These are phyloP conservation scores for Mediolabrus comicus DNA, from an alignment of 108 stramenopile genomes.

Conservation along the genomic window DNA sequence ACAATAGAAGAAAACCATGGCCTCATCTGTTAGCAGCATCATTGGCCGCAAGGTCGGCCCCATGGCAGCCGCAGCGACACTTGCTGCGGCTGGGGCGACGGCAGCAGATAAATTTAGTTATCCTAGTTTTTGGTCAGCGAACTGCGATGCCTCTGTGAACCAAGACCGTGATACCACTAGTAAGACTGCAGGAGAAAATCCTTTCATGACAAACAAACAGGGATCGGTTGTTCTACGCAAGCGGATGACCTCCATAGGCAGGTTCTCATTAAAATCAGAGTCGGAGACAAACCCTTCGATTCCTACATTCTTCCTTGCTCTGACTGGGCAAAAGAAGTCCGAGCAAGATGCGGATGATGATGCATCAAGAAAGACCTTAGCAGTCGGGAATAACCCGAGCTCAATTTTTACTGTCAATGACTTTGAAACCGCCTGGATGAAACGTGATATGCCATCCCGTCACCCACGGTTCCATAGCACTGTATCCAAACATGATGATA, in stretches of 20 bases:
- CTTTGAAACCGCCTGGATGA: constrained; percentile 55
- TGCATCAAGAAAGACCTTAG: background rate
- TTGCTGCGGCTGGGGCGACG: background rate
- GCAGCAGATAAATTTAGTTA: background rate
- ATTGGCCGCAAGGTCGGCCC: constrained; percentile 17
- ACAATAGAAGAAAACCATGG: too few relatives aligned
- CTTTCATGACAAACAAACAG: background rate
- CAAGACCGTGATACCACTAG: background rate
- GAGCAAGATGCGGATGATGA: background rate
- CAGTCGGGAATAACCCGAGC: background rate
- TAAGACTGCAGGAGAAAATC: background rate
- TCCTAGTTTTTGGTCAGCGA: background rate
- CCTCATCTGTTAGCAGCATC: constrained; percentile 9
- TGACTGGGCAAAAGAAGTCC: constrained; percentile 47
- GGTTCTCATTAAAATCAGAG: constrained; percentile 73
- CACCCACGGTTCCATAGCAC: constrained; percentile 68
- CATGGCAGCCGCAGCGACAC: constrained; percentile 13
- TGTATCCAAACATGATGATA: constrained; percentile 29
- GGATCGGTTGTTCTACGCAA: constrained; percentile 13
- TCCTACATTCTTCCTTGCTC: constrained; percentile 67
- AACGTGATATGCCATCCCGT: constrained; percentile 46
- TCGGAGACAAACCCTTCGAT: constrained; percentile 68
- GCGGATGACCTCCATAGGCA: constrained; percentile 84
- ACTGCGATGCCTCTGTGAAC: background rate
- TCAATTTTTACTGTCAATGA: constrained; percentile 50